Conservation (phyloP, 31 red algal species). For the Asparagopsis taxiformis region DNA sequence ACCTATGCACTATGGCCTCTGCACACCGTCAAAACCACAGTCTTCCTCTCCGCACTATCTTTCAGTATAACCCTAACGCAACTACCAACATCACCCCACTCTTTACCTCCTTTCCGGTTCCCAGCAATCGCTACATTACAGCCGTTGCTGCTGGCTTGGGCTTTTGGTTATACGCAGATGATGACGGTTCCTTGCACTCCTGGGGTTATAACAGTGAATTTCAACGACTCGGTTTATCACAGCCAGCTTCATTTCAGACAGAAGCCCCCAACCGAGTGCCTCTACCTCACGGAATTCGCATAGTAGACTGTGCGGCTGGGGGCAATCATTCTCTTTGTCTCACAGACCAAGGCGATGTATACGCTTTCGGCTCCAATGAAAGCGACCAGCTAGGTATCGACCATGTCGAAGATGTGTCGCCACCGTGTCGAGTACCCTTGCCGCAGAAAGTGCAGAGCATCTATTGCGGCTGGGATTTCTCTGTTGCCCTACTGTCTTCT, state of each 20-base stretch:
- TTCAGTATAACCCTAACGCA: no score
- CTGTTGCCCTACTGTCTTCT: background rate
- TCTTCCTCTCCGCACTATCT: no score
- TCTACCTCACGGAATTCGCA: background rate
- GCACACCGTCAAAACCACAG: no score
- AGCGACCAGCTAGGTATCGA: constrained; percentile 13
- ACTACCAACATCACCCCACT: no score
- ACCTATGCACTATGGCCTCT: no score
- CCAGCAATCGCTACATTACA: no score
- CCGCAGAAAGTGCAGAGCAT: background rate
- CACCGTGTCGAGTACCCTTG: background rate
- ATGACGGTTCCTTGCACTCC: constrained; percentile 1
- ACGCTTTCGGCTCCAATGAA: constrained; percentile 13
- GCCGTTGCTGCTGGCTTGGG: constrained; percentile 9
- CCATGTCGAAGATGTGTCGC: background rate
- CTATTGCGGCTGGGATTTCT: constrained; percentile 12
- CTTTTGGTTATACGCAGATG: constrained; percentile 7
- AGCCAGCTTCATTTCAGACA: background rate
- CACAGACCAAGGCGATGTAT: background rate
- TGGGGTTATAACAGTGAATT: constrained; percentile 27
- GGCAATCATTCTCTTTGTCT: constrained; percentile 18
- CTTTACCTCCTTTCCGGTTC: no score
- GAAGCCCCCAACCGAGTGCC: constrained; percentile 3
- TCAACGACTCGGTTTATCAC: constrained; percentile 8
- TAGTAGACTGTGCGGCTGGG: constrained; percentile 19